A percentile compares a stretch with the other conserved stretches of the same genome.
These are phyloP conservation scores for cucumber (Cucumis sativus) DNA, from an alignment of 306 rosid species.

Conservation along the genomic window Cucumber_9930_V3 NC_026658.2:1666501-1667000, in stretches of 20 bases:
- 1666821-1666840: neutral
- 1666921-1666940: slow-evolving; percentile 97
- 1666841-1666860: neutral
- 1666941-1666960: slow-evolving; percentile 81
- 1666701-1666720: neutral
- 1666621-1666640: neutral
- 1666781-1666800: no score
- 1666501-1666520: neutral
- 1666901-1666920: slow-evolving; percentile 92
- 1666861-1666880: neutral
- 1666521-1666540: neutral
- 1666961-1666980: slow-evolving; percentile 85
- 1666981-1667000: slow-evolving; percentile 88
- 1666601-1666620: neutral
- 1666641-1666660: neutral
- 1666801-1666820: no score
- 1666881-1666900: slow-evolving; percentile 70
- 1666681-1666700: neutral
- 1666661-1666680: neutral
- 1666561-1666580: neutral
- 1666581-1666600: neutral
- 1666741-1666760: neutral
- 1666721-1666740: neutral
- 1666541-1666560: neutral
- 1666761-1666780: neutral